Percentiles rank a stretch among this genome's conserved stretches.
phyloP scores from a whole-genome alignment of 257 asterid species.

The Osmanthus fragrans region DNA sequence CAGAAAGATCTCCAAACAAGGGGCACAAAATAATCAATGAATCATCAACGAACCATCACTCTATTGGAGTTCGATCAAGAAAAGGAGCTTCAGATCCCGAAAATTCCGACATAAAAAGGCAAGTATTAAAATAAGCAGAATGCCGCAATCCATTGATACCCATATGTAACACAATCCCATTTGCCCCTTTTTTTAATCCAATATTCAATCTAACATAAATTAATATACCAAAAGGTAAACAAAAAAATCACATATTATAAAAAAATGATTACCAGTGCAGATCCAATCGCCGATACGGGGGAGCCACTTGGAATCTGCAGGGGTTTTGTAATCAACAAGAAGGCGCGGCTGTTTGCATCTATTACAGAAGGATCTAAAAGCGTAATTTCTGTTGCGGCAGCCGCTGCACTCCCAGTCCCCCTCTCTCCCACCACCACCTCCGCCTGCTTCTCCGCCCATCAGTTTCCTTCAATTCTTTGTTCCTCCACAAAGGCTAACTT shows the following conservation, averaged over 20 bases:
- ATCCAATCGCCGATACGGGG: slow-evolving; percentile 98
- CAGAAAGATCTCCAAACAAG: not conserved
- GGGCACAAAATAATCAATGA: too few relatives aligned
- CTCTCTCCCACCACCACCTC: slow-evolving; percentile 57
- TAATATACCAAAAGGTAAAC: too few relatives aligned
- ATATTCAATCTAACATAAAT: not conserved
- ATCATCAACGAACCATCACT: not conserved
- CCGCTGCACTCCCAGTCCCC: slow-evolving; percentile 92
- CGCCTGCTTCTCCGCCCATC: slow-evolving; percentile 17
- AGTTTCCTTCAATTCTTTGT: not conserved
- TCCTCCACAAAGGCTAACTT: not conserved
- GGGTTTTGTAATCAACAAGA: slow-evolving; percentile 75
- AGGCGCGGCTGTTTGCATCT: slow-evolving; percentile 91
- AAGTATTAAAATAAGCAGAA: not conserved
- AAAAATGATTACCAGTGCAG: slow-evolving; percentile 60
- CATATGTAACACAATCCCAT: not conserved
- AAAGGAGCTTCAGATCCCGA: not conserved
- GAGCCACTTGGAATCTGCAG: slow-evolving; percentile 86
- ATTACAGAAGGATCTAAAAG: slow-evolving; percentile 82
- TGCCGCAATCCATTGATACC: not conserved
- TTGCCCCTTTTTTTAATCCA: not conserved
- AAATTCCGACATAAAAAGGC: not conserved
- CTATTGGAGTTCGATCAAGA: not conserved
- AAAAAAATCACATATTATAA: not conserved
- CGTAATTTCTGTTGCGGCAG: slow-evolving; percentile 74